These are phyloP conservation scores for Hondaea fermentalgiana DNA, from an alignment of 108 stramenopile genomes.

Conservation along the genomic window DNA sequence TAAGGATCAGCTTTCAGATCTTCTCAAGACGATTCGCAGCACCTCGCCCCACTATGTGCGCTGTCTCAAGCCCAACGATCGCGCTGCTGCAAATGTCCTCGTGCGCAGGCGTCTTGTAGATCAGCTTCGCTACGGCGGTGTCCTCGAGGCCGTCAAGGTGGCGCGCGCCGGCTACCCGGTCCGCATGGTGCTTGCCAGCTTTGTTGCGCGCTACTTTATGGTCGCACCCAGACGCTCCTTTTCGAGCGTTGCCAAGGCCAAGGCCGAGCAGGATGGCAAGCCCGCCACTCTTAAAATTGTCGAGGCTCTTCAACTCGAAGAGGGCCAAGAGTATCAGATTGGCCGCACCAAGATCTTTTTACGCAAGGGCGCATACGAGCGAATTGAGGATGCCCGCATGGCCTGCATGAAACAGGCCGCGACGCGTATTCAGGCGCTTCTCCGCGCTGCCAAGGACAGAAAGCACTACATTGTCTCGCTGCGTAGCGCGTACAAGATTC, in stretches of 20 bases:
- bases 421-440: conserved; percentile 70
- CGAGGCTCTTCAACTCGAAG: background rate
- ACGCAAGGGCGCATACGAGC: conserved; percentile 82
- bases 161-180: conserved; percentile 97
- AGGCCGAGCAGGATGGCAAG: background rate
- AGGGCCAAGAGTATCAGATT: conserved; percentile 51
- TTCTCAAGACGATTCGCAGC: conserved; percentile 67
- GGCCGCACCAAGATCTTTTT: conserved; percentile 84
- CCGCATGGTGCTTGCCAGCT: conserved; percentile 73
- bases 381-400: conserved; percentile 68
- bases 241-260: background rate
- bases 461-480: conserved; percentile 50
- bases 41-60: conserved; percentile 99
- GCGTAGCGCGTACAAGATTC: conserved; percentile 58
- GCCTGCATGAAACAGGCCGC: conserved; percentile 64
- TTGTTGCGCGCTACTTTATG: conserved; percentile 70
- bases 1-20: conserved; percentile 42
- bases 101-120: conserved; percentile 74
- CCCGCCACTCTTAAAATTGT: background rate
- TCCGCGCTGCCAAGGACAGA: conserved; percentile 59
- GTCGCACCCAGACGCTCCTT: background rate
- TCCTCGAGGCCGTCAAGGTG: conserved; percentile 97
- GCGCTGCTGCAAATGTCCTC: conserved; percentile 62
- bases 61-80: conserved; percentile 94
- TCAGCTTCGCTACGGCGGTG: conserved; percentile 95